Conservation (phyloP, 2,329 filamentous ascomycete genomes). For the Colletotrichum liriopes region DNA sequence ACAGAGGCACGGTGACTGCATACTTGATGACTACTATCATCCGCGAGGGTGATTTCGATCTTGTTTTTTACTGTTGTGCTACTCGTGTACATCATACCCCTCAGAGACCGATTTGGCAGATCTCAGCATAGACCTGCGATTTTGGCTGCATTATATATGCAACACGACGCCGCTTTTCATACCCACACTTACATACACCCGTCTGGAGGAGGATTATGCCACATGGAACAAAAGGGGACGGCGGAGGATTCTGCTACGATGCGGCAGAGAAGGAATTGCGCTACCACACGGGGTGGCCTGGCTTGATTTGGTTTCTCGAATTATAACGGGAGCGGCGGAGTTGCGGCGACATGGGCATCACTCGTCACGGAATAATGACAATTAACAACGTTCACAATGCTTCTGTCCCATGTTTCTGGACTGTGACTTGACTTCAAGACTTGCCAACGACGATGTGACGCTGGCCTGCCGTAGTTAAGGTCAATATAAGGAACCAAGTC, state of each 20-base stretch:
- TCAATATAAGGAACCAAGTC: neutral
- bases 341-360: conserved; percentile 43
- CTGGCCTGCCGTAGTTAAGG: no score
- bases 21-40: neutral
- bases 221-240: conserved; percentile 20
- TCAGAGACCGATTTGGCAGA: conserved; percentile 37
- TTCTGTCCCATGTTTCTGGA: conserved; percentile 50
- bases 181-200: conserved; percentile 37
- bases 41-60: conserved; percentile 15
- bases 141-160: conserved; percentile 32
- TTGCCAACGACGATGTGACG: no score
- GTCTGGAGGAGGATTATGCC: conserved; percentile 13
- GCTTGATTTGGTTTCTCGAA: conserved; percentile 31
- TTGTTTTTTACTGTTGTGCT: conserved; percentile 37
- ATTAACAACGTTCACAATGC: conserved; percentile 42
- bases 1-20: conserved; percentile 24
- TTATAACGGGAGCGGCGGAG: conserved; percentile 44
- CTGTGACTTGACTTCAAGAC: neutral
- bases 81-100: conserved; percentile 42
- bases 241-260: neutral
- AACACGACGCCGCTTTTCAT: conserved; percentile 39
- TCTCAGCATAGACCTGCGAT: conserved; percentile 38
- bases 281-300: conserved; percentile 25
- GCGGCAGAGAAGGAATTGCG: conserved; percentile 21
- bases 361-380: conserved; percentile 42